These are phyloP conservation scores for Laetiporus sulphureus DNA, from an alignment of 1,284 basidiomycete genomes.

Conservation along the genomic window DNA sequence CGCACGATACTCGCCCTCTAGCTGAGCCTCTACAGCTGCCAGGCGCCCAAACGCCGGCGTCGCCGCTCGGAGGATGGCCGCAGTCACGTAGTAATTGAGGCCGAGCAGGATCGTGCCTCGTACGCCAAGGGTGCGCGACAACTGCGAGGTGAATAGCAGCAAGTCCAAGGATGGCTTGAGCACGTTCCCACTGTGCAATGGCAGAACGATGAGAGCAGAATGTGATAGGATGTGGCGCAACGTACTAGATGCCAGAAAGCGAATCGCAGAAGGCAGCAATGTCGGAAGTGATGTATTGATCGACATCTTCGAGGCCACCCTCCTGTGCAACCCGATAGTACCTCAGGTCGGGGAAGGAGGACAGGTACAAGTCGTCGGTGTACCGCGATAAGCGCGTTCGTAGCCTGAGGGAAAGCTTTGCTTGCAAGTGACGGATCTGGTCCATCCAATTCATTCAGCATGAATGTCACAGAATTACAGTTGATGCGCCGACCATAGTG, in stretches of 20 bases:
- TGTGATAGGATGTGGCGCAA: too few relatives aligned
- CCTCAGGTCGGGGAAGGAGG: conserved; percentile 57
- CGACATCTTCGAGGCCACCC: conserved; percentile 66
- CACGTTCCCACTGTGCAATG: conserved; percentile 38
- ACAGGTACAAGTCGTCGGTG: conserved; percentile 89
- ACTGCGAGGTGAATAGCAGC: conserved; percentile 89
- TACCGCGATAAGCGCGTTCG: conserved; percentile 88
- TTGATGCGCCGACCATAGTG: conserved; percentile 60
- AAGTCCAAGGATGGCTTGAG: conserved; percentile 91
- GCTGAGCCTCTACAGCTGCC: conserved; percentile 81
- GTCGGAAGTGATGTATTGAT: conserved; percentile 93
- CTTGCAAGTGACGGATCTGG: conserved; percentile 86
- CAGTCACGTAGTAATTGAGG: conserved; percentile 83
- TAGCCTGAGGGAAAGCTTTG: conserved; percentile 82
- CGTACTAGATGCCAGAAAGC: conserved; percentile 84
- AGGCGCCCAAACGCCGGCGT: conserved; percentile 94
- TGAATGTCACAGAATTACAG: not conserved
- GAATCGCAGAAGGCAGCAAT: conserved; percentile 88
- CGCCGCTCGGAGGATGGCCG: conserved; percentile 75
- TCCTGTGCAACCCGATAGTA: conserved; percentile 60
- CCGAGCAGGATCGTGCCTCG: conserved; percentile 78
- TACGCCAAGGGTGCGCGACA: conserved; percentile 80
- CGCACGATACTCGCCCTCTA: conserved; percentile 87
- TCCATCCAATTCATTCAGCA: not conserved
- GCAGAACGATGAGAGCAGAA: not conserved